phyloP scores from a whole-genome alignment of 163 green algal genomes.

The Picocystis sp. region DNA sequence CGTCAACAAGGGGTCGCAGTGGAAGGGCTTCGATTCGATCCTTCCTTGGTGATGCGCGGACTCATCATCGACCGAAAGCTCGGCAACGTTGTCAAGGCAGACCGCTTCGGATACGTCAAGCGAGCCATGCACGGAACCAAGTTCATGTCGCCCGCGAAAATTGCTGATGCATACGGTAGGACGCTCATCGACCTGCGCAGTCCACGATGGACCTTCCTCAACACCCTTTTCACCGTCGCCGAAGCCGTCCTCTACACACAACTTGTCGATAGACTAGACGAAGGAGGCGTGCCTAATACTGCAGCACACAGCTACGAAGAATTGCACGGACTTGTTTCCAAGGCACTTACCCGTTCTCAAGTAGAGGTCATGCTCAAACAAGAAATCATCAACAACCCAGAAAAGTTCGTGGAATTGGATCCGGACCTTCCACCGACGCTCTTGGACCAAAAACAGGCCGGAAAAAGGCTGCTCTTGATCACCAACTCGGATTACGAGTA shows the following conservation, averaged over 20 bases:
- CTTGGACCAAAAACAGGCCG: constrained; percentile 58
- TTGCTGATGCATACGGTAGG: constrained; percentile 42
- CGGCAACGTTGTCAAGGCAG: constrained; percentile 64
- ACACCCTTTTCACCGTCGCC: constrained; percentile 80
- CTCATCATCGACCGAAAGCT: constrained; percentile 73
- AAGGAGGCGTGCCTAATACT: constrained; percentile 14
- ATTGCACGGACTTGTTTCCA: constrained; percentile 17
- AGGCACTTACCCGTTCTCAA: constrained; percentile 75
- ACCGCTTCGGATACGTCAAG: constrained; percentile 71
- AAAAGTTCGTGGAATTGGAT: constrained; percentile 62
- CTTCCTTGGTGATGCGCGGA: constrained; percentile 64
- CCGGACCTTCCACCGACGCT: constrained; percentile 61
- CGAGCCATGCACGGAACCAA: constrained; percentile 79
- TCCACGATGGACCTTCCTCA: constrained; percentile 79
- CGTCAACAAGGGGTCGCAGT: constrained; percentile 6
- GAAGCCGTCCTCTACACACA: constrained; percentile 80
- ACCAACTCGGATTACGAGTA: constrained; percentile 53
- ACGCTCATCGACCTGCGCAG: constrained; percentile 69
- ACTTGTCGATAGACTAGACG: constrained; percentile 74
- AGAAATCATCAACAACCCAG: constrained; percentile 20
- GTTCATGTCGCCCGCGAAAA: constrained; percentile 62
- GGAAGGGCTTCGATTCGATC: constrained; percentile 42
- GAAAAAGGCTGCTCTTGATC: constrained; percentile 83
- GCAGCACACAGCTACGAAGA: constrained; percentile 9
- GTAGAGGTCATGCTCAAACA: constrained; percentile 82